phyloP scores from a whole-genome alignment of 179 eudicot species.

The Sideroxylon spinosum region DNA sequence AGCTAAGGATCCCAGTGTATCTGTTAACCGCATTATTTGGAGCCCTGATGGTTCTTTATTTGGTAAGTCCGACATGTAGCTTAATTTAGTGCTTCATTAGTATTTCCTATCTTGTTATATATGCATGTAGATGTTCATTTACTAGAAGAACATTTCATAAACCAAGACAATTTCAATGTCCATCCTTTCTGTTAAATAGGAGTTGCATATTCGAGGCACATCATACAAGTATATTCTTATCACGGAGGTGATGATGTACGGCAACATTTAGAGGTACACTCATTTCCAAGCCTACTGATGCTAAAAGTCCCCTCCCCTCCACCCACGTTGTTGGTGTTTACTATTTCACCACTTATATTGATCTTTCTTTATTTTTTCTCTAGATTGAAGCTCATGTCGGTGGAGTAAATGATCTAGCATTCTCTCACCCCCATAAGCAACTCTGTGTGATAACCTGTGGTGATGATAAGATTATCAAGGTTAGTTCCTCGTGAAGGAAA shows the following conservation, averaged over 20 bases:
- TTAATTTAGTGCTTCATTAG: not conserved
- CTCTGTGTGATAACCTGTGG: constrained; percentile 82
- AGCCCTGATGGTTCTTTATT: constrained; percentile 88
- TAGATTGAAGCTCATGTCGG: constrained; percentile 84
- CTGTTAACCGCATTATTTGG: constrained; percentile 90
- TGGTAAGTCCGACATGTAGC: constrained; percentile 40
- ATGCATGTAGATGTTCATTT: not conserved
- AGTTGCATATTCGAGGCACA: constrained; percentile 86
- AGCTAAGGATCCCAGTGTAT: constrained; percentile 66
- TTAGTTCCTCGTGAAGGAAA: constrained; percentile 14
- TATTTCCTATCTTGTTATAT: not conserved
- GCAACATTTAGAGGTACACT: constrained; percentile 72
- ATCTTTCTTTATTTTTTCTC: constrained; percentile 15
- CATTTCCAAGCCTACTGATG: constrained; percentile 1
- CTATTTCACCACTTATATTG: not conserved
- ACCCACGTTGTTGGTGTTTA: constrained; percentile 5
- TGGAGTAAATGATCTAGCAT: constrained; percentile 76
- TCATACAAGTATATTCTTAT: constrained; percentile 83
- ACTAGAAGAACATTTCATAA: too few species aligned
- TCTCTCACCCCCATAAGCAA: constrained; percentile 74
- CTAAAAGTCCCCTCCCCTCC: not conserved
- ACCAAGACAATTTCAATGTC: not conserved
- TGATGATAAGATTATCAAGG: constrained; percentile 82
- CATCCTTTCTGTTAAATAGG: constrained; percentile 37
- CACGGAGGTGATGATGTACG: constrained; percentile 64